A percentile compares a stretch with the other conserved stretches of the same genome.
Evolutionary conservation across 352 stramenopile genomes (phyloP).

Genomic region (Phytophthora sp.): DNA sequence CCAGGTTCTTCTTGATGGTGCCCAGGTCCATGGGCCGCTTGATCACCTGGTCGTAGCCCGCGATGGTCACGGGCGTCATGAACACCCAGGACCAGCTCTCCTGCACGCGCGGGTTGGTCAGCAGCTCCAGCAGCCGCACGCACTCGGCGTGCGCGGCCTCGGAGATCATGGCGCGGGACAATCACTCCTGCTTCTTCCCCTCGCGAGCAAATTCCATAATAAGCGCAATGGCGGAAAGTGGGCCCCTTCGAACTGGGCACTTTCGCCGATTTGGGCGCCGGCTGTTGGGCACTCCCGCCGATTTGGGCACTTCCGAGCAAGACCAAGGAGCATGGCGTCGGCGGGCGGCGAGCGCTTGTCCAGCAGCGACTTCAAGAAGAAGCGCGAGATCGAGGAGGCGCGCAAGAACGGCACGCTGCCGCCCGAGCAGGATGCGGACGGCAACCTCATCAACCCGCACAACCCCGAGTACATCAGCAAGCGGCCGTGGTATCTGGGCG

Average conservation of each 20-base stretch:
- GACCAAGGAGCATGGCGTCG: constrained; percentile 58
- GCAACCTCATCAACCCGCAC: constrained; percentile 99
- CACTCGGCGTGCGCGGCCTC: constrained; percentile 77
- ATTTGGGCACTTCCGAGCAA: too few species aligned
- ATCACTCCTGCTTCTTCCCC: constrained; percentile 7
- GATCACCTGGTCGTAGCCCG: constrained; percentile 75
- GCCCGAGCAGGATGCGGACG: constrained; percentile 89
- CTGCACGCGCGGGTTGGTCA: constrained; percentile 83
- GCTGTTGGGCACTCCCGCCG: too few species aligned
- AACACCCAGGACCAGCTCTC: constrained; percentile 90
- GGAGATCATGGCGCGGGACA: constrained; percentile 64
- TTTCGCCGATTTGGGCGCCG: too few species aligned
- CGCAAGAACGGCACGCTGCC: constrained; percentile 89
- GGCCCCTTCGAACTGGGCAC: too few species aligned
- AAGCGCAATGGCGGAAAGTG: not conserved
- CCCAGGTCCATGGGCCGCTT: constrained; percentile 87
- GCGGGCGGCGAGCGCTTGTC: constrained; percentile 74
- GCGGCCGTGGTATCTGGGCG: constrained; percentile 98
- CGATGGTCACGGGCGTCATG: constrained; percentile 76
- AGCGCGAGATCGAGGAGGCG: constrained; percentile 90
- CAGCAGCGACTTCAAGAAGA: constrained; percentile 85
- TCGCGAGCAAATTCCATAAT: constrained; percentile 19
- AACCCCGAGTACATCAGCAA: constrained; percentile 99
- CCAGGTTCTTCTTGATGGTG: constrained; percentile 78
- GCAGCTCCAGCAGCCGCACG: constrained; percentile 77